A percentile compares a stretch with the other conserved stretches of the same genome.
phyloP scores from a whole-genome alignment of 176 grass and related monocot species.

The Elaeis guineensis region DNA sequence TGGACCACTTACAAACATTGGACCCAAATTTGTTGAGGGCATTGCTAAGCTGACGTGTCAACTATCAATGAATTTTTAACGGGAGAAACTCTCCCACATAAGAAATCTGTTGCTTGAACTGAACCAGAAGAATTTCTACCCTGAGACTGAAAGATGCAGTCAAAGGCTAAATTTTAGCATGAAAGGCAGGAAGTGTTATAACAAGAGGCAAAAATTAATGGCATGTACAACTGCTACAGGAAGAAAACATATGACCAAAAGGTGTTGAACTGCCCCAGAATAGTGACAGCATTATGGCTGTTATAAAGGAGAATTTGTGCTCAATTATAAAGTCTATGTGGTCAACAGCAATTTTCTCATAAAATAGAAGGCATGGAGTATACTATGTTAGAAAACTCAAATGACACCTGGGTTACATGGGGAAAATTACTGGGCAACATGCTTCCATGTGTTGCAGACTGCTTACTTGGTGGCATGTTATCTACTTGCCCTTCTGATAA shows the following conservation, averaged over 20 bases:
- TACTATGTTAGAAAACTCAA: too few species aligned
- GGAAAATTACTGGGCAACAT: conserved; percentile 14
- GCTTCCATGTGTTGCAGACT: conserved; percentile 30
- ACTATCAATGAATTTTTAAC: conserved; percentile 22
- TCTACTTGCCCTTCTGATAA: conserved; percentile 31
- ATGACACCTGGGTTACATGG: conserved; percentile 41
- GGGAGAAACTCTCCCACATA: conserved; percentile 16
- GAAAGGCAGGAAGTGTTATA: too few species aligned
- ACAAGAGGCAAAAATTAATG: neutral
- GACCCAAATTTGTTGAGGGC: conserved; percentile 12
- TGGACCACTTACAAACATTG: conserved; percentile 18
- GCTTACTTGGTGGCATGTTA: conserved; percentile 40
- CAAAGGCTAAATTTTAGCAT: too few species aligned
- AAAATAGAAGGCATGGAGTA: too few species aligned
- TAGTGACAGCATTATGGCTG: too few species aligned
- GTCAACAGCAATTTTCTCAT: too few species aligned
- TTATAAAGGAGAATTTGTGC: too few species aligned
- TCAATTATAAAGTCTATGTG: too few species aligned
- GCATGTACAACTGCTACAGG: conserved; percentile 1
- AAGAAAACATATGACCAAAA: too few species aligned
- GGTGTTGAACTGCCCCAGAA: too few species aligned
- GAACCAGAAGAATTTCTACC: neutral
- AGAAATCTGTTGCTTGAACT: conserved; percentile 19
- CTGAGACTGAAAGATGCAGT: too few species aligned
- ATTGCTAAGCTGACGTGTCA: conserved; percentile 26